A percentile compares a stretch with the other conserved stretches of the same genome.
phyloP scores from a whole-genome alignment of 768 basidiomycete species.

The Gymnopilus junonius region DNA sequence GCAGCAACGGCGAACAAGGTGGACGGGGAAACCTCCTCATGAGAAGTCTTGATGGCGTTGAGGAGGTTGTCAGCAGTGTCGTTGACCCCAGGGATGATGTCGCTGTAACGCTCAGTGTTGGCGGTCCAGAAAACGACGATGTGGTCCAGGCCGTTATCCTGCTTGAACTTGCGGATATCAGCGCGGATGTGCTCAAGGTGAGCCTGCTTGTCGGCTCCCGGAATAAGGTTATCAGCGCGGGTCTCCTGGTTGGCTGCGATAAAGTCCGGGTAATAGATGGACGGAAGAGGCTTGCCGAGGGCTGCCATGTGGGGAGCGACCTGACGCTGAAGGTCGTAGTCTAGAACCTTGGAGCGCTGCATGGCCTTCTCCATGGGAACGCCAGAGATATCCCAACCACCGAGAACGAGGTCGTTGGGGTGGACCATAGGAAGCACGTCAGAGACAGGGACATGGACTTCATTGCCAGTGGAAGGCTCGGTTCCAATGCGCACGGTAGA shows the following conservation, averaged over 20 bases:
- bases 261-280: slow-evolving; percentile 97
- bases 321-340: slow-evolving; percentile 97
- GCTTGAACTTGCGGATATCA: slow-evolving; percentile 96
- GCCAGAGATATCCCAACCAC: slow-evolving; percentile 98
- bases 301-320: slow-evolving; percentile 84
- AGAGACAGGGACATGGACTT: slow-evolving; percentile 89
- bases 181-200: slow-evolving; percentile 91
- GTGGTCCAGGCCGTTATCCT: slow-evolving; percentile 79
- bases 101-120: slow-evolving; percentile 97
- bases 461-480: slow-evolving; percentile 80
- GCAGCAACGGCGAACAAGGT: slow-evolving; percentile 95
- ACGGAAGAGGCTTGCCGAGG: slow-evolving; percentile 85
- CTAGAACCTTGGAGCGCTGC: slow-evolving; percentile 90
- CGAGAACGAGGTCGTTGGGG: slow-evolving; percentile 96
- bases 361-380: slow-evolving; percentile 88
- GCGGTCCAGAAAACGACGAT: slow-evolving; percentile 98
- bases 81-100: slow-evolving; percentile 93
- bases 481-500: slow-evolving; percentile 92
- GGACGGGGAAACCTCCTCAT: slow-evolving; percentile 95
- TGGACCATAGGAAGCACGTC: slow-evolving; percentile 98
- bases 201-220: slow-evolving; percentile 83
- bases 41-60: slow-evolving; percentile 78
- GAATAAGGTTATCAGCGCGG: slow-evolving; percentile 92
- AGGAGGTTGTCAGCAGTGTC: slow-evolving; percentile 92
- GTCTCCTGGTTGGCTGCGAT: slow-evolving; percentile 98